Evolutionary conservation across 805 yeast species (phyloP).

Genomic region (Candida piceae): DNA sequence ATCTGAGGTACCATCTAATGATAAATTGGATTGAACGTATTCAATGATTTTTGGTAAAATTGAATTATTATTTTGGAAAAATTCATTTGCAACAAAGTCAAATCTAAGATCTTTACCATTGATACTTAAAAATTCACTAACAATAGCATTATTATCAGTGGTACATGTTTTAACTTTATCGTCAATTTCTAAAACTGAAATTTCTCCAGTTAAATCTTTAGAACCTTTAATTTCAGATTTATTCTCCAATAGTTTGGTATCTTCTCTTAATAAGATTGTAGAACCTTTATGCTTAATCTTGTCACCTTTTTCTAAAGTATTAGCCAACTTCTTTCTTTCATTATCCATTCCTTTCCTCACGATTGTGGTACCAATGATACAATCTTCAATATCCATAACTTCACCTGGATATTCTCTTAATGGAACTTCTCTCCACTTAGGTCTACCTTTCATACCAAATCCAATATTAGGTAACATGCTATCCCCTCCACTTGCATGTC

Average conservation of each 20-base stretch:
- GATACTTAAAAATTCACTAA: slow-evolving; percentile 55
- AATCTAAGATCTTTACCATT: slow-evolving; percentile 59
- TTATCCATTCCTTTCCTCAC: slow-evolving; percentile 68
- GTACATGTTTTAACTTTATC: slow-evolving; percentile 60
- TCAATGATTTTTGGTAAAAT: slow-evolving; percentile 78
- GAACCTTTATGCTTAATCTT: slow-evolving; percentile 57
- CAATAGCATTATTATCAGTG: slow-evolving; percentile 72
- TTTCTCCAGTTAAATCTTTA: slow-evolving; percentile 33
- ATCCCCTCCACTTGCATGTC: slow-evolving; percentile 23
- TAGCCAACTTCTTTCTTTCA: slow-evolving; percentile 56
- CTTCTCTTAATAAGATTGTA: slow-evolving; percentile 79
- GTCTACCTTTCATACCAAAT: slow-evolving; percentile 81
- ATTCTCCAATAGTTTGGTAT: slow-evolving; percentile 41
- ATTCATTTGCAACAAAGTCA: slow-evolving; percentile 90
- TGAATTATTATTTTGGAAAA: slow-evolving; percentile 93
- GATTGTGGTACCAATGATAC: slow-evolving; percentile 80
- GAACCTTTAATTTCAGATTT: slow-evolving; percentile 42
- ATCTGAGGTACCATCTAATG: slow-evolving; percentile 35
- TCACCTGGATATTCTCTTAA: slow-evolving; percentile 44
- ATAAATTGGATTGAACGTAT: slow-evolving; percentile 72
- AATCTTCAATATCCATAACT: slow-evolving; percentile 91
- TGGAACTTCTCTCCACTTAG: slow-evolving; percentile 52
- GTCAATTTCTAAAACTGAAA: slow-evolving; percentile 31
- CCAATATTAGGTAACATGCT: slow-evolving; percentile 64
- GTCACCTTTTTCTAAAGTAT: slow-evolving; percentile 31